Evolutionary conservation across 805 yeast species (phyloP), one percentile per base, ranked within the genome.

Genomic region (Candida stauntonica): DNA sequence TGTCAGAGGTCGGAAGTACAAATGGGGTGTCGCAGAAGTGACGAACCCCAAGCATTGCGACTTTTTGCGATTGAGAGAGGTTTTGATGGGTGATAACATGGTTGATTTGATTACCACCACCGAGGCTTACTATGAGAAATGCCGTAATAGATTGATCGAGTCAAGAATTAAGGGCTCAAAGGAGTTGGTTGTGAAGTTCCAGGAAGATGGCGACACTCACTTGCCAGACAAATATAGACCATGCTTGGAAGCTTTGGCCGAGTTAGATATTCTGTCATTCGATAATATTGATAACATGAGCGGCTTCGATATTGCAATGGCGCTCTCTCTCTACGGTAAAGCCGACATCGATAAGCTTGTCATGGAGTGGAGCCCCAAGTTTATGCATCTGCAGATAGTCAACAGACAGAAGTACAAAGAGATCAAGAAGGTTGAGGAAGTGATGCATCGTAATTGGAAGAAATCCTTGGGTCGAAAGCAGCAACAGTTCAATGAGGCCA

Each of bases 11-110:
- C 72, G 96, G 53, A 71, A 72, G 54, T 89, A 87, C 63, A 70
- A 67, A 14, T 89, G 96, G 96, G 97, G 97, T 1, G 60, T 75
- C 17, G 85, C 86, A 12, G 95, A 88, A 55, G 83, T 86, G 29
- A 95, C 85, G 54, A 81, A 86, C 57, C 73, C 72, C 15, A 60
- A 65, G 7, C 88, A 83, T 59, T 86, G 95, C 61, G 96, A 91
- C 57, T 87, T 87, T 54, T 46, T 61, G 20, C 68, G 68, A 44
- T 68, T 89, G 46, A 75, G 86, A 48, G 72, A 77, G 26, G 61
- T 86, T 27, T 63, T 89, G 34, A 67, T 89, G 61, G 71, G 80
- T 17, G 71, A 79, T 16, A 74, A 86, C 60, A 74, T 86, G 82
- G 72, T 84, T 35, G 96, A 88, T 54, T 71, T 89, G 48, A 77